phyloP scores from a whole-genome alignment of 2,329 filamentous ascomycete genomes.

The Tolypocladium endophyticum region DNA sequence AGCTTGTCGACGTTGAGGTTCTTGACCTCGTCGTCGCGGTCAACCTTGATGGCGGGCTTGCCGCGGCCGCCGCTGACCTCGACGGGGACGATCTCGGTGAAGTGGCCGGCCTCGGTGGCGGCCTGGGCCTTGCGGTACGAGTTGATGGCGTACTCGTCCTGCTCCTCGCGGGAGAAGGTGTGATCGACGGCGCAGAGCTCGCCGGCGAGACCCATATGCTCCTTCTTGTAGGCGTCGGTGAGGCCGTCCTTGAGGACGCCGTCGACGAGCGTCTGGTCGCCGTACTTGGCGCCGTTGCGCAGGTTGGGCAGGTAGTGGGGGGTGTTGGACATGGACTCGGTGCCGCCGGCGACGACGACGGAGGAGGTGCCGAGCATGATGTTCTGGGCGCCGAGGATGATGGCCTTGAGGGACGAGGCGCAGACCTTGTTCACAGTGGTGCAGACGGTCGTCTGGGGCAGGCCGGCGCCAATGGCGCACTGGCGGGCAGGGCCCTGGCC shows the following conservation, averaged over 20 bases:
- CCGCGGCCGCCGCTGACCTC: slow-evolving; percentile 81
- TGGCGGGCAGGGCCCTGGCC: slow-evolving; percentile 95
- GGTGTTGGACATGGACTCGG: slow-evolving; percentile 97
- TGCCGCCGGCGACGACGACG: slow-evolving; percentile 85
- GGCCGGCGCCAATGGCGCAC: slow-evolving; percentile 81
- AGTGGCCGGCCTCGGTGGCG: slow-evolving; percentile 70
- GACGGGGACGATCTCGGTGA: slow-evolving; percentile 83
- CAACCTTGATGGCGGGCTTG: slow-evolving; percentile 73
- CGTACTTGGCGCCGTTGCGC: slow-evolving; percentile 85
- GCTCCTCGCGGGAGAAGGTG: slow-evolving; percentile 67
- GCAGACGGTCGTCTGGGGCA: slow-evolving; percentile 67
- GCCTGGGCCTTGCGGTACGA: slow-evolving; percentile 90
- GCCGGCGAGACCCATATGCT: slow-evolving; percentile 90
- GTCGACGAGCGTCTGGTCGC: slow-evolving; percentile 79
- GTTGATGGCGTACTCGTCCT: slow-evolving; percentile 93
- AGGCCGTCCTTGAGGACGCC: slow-evolving; percentile 91
- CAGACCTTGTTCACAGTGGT: slow-evolving; percentile 99
- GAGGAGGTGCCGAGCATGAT: slow-evolving; percentile 94
- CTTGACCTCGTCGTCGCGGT: slow-evolving; percentile 90
- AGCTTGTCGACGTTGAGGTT: slow-evolving; percentile 83
- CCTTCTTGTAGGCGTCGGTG: slow-evolving; percentile 87
- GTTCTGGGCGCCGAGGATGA: slow-evolving; percentile 89
- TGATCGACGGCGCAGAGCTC: slow-evolving; percentile 89
- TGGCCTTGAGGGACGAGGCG: slow-evolving; percentile 87
- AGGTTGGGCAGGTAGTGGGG: slow-evolving; percentile 90